phyloP scores from a whole-genome alignment of 768 basidiomycete genomes.

The Asterophora parasitica region DNA sequence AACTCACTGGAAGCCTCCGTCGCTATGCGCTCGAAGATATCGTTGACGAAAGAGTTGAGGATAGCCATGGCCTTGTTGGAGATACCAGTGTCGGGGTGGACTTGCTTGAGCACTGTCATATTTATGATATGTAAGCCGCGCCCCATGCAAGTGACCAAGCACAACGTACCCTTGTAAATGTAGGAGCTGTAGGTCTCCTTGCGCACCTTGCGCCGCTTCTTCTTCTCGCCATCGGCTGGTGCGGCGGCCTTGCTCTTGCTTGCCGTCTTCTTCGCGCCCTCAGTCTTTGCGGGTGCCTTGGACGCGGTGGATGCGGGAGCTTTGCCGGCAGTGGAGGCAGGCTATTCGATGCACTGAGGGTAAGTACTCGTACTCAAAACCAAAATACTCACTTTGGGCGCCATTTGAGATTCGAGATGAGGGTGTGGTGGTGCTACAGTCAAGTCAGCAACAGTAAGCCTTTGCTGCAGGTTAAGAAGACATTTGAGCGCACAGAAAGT shows the following conservation, averaged over 20 bases:
- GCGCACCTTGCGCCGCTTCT: slow-evolving; percentile 75
- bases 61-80: slow-evolving; percentile 87
- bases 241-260: slow-evolving; percentile 20
- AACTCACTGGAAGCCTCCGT: slow-evolving; percentile 59
- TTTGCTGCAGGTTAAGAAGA: not conserved
- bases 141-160: not conserved
- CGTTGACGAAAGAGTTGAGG: slow-evolving; percentile 80
- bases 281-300: slow-evolving; percentile 51
- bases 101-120: slow-evolving; percentile 73
- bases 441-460: not conserved
- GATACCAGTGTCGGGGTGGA: slow-evolving; percentile 92
- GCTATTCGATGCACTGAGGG: slow-evolving; percentile 26
- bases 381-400: slow-evolving; percentile 26
- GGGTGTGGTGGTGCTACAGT: not conserved
- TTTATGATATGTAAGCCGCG: not conserved
- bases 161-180: slow-evolving; percentile 67
- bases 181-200: slow-evolving; percentile 85
- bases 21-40: slow-evolving; percentile 79
- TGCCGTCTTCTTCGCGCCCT: slow-evolving; percentile 49
- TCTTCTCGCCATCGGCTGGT: slow-evolving; percentile 62
- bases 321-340: slow-evolving; percentile 62
- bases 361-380: not conserved
- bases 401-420: slow-evolving; percentile 18
- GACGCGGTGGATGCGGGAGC: slow-evolving; percentile 50
- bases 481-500: not conserved